These are phyloP conservation scores for Leptodermis oblonga DNA, from an alignment of 257 asterid genomes.

Conservation along the genomic window DNA sequence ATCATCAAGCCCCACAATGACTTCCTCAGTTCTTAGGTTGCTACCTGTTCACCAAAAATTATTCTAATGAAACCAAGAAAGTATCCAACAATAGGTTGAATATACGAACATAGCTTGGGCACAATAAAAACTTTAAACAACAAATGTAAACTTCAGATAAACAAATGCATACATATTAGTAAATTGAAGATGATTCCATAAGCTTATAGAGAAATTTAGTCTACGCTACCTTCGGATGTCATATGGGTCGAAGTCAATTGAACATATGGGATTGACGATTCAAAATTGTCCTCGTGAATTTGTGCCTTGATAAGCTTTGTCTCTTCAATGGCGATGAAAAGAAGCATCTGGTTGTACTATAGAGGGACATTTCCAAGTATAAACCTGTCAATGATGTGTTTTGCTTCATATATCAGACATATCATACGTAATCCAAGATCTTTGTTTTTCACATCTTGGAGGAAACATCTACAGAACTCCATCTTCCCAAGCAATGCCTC, in stretches of 20 bases:
- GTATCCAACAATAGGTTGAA: too few species aligned
- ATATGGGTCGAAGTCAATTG: background rate
- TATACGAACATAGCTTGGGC: too few species aligned
- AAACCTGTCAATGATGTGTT: conserved; percentile 1
- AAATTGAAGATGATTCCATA: too few species aligned
- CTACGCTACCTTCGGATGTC: background rate
- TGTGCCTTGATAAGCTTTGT: background rate
- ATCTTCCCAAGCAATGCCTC: background rate
- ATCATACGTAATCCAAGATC: background rate
- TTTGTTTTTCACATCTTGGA: background rate
- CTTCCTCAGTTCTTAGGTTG: background rate
- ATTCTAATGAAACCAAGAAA: too few species aligned
- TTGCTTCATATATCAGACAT: conserved; percentile 8
- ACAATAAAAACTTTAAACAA: too few species aligned
- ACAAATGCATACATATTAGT: too few species aligned
- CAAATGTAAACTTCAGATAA: too few species aligned
- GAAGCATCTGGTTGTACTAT: background rate
- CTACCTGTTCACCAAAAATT: too few species aligned
- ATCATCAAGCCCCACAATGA: background rate
- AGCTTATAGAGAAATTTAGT: too few species aligned
- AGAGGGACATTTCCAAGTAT: background rate
- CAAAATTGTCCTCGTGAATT: background rate
- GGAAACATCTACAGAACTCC: background rate
- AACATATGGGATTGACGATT: background rate
- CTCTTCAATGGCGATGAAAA: background rate